These are phyloP conservation scores for apple (Malus domestica) DNA, from an alignment of 306 rosid species.

Conservation along the genomic window DNA sequence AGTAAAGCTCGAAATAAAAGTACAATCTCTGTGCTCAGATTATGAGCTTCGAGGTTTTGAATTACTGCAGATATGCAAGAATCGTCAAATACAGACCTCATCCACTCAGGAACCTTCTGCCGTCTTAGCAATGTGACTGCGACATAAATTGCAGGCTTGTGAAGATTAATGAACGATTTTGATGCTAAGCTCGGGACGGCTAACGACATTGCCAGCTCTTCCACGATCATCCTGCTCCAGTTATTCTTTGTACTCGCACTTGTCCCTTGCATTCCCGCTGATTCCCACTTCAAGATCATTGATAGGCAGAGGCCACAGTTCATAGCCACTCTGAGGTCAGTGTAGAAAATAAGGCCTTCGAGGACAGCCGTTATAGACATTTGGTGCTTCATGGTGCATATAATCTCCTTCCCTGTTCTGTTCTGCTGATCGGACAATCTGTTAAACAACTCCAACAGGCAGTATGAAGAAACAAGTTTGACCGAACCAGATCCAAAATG, in stretches of 20 bases:
- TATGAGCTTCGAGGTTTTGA: conserved; percentile 40
- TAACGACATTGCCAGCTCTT: conserved; percentile 65
- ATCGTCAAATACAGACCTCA: conserved; percentile 53
- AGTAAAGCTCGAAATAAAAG: conserved; percentile 56
- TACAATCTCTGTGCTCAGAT: conserved; percentile 55
- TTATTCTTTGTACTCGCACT: conserved; percentile 29
- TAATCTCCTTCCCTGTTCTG: conserved; percentile 40
- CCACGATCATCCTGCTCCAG: conserved; percentile 78
- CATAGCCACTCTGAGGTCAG: conserved; percentile 59
- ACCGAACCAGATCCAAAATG: conserved; percentile 66
- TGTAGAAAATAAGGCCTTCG: conserved; percentile 66
- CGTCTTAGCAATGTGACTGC: conserved; percentile 55
- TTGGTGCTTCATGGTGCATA: conserved; percentile 40
- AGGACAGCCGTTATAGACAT: conserved; percentile 55
- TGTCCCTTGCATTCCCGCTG: conserved; percentile 26
- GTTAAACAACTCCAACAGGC: conserved; percentile 61
- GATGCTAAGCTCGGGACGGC: conserved; percentile 29
- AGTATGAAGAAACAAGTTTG: conserved; percentile 41
- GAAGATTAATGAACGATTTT: conserved; percentile 30
- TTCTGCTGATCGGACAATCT: conserved; percentile 56
- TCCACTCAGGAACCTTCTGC: conserved; percentile 53
- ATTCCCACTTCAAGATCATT: conserved; percentile 55
- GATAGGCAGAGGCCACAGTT: conserved; percentile 71
- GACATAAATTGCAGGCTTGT: conserved; percentile 53
- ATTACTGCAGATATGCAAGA: conserved; percentile 68